Evolutionary conservation across 1,139 yeast genomes (phyloP), one percentile per base, ranked within the genome.

Genomic region (Nakaseomyces sp.): DNA sequence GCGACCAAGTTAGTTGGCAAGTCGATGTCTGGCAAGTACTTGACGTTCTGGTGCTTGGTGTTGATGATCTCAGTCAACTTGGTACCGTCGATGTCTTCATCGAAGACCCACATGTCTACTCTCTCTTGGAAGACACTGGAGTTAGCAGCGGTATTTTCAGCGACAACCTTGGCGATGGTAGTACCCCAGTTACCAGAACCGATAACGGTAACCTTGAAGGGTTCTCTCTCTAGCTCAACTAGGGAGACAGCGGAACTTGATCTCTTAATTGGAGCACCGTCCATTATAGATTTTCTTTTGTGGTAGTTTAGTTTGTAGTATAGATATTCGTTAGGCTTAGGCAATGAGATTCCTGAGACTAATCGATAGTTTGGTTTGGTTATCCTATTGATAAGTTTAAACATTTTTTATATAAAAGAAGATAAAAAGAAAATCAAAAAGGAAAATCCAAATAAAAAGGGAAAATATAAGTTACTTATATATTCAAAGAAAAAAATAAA

Each of bases 101-200:
- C 88, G 59, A 72, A 84, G 20, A 88, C 96, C 96, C 97, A 88
- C 96, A 89, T 88, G 56, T 78, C 77, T 39, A 88, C 96, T 43
- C 74, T 68, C 46, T 69, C 66, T 43, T 76, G 74, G 62, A 89
- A 88, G 52, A 84, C 66, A 36, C 76, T 70, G 13, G 87, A 78
- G 66, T 82, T 74, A 54, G 74, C 81, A 31, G 71, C 71, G 41
- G 88, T 71, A 67, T 87, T 87, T 66, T 89, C 96, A 30, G 95
- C 89, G 30, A 87, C 80, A 44, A 88, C 81, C 68, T 89, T 88
- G 53, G 96, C 95, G 46, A 88, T 87, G 4, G 96, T 88, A 36
- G 95, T 86, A 47, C 97, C 97, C 95, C 89, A 81, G 63, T 81
- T 81, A 56, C 89, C 89, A 10, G 87, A 80, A 32, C 89, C 89